Percentiles rank a stretch among this genome's conserved stretches.
These are phyloP conservation scores for Triticum aestivum DNA, from an alignment of 176 grass and related monocot species.

Conservation along the genomic window IWGSC_CS_RefSeq_v2.1 NC_057807.1:285800636-285801135, in stretches of 20 bases:
- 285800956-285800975: conserved; percentile 40
- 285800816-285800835: background rate
- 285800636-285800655: conserved; percentile 50
- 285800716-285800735: conserved; percentile 24
- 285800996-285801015: conserved; percentile 7
- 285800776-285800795: background rate
- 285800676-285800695: conserved; percentile 72
- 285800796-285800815: background rate
- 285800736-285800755: background rate
- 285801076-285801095: background rate
- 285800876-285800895: conserved; percentile 63
- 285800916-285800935: conserved; percentile 82
- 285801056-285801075: background rate
- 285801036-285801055: background rate
- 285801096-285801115: background rate
- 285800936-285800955: conserved; percentile 55
- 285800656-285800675: conserved; percentile 52
- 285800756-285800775: background rate
- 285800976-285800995: background rate
- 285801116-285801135: background rate
- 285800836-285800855: conserved; percentile 45
- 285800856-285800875: conserved; percentile 48
- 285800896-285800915: conserved; percentile 51
- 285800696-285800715: conserved; percentile 67
- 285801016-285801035: background rate